These are phyloP conservation scores for Chaetomiaceae sp. DNA, from an alignment of 2,329 filamentous ascomycete species.

Conservation along the genomic window DNA sequence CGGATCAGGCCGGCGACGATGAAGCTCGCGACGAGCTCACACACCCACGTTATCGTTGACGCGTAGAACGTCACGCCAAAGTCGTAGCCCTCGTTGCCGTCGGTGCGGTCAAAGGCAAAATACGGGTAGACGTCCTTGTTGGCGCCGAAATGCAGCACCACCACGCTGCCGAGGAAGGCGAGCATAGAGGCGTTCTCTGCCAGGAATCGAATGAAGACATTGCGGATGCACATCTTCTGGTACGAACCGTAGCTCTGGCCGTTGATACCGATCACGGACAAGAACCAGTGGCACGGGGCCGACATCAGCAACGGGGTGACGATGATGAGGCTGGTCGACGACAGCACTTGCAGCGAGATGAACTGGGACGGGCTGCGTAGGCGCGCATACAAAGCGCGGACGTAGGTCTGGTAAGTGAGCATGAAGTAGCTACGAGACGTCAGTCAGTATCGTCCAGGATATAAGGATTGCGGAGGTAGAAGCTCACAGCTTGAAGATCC, in stretches of 20 bases:
- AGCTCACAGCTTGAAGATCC: conserved; percentile 60
- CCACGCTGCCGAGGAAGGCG: conserved; percentile 59
- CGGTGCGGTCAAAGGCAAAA: conserved; percentile 54
- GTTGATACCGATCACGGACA: conserved; percentile 49
- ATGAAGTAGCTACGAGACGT: conserved; percentile 51
- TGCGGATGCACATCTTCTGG: conserved; percentile 59
- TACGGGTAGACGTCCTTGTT: conserved; percentile 66
- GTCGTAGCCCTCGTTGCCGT: conserved; percentile 44
- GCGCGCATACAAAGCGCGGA: conserved; percentile 61
- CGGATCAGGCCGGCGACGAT: conserved; percentile 53
- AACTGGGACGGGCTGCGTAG: conserved; percentile 61
- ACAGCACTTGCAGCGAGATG: conserved; percentile 58
- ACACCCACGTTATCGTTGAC: conserved; percentile 59
- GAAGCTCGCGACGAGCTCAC: conserved; percentile 57
- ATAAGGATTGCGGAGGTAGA: conserved; percentile 9
- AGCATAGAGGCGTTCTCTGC: conserved; percentile 64
- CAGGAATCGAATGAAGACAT: conserved; percentile 61
- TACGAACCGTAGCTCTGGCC: conserved; percentile 56
- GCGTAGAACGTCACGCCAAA: conserved; percentile 59
- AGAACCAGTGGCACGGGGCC: conserved; percentile 47
- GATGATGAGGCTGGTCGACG: conserved; percentile 56
- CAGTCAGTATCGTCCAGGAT: conserved; percentile 3
- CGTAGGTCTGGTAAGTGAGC: conserved; percentile 66
- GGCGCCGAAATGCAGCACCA: conserved; percentile 59
- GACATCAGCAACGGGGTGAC: conserved; percentile 61